Evolutionary conservation across 495 filamentous ascomycete genomes (phyloP), one percentile per base, ranked within the genome.

Genomic region (Penicillium riverlandense): DNA sequence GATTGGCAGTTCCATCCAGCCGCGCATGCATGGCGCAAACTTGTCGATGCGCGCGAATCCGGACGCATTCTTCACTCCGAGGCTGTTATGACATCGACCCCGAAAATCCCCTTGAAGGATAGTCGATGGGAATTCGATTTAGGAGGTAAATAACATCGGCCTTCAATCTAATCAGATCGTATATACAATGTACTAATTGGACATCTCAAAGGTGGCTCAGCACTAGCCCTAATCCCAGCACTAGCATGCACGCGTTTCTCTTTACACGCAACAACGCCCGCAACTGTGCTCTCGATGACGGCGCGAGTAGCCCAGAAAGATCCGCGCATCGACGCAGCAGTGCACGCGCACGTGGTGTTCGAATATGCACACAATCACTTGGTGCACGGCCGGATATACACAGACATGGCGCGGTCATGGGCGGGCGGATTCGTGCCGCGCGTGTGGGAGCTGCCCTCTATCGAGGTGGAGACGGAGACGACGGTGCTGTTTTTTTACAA

Each of bases 61-160:
- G 62, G 61, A 29, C 28, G 45, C 1, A 53, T 63, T 27, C 37
- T 58, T 7, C 46, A 56, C 11, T 57, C 62, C 7, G 15, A 48
- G 11, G 55, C 58, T 8, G 29, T 41, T 6, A 56, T 63, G 53
- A 53, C 55, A 2, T 44, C 52, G 10, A 46, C 43, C 13, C 58
- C 47, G 6, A 45, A 40, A 7, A 43, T 47, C 29, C 45, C 58
- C 0, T 36, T 57, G 6, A 66, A 75, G 16, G 69, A 82, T 54
- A 85, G 82, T 48, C 62, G 77, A 4, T 82, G 69, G 60, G 47
- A 67, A 14, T 83, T 75, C 45, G 57, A 69, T 3, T 61, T 83
- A 0, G 62, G 64, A 10, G 79, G 80, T 13, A 39, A n/a, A 1
- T 11, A 14, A 8, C 31, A 10, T 6, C 29, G 15, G 6, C 6